Percentiles rank a stretch among this genome's conserved stretches.
Evolutionary conservation across 176 grass and related monocot genomes (phyloP).

Genomic region (Juncus effusus): DNA sequence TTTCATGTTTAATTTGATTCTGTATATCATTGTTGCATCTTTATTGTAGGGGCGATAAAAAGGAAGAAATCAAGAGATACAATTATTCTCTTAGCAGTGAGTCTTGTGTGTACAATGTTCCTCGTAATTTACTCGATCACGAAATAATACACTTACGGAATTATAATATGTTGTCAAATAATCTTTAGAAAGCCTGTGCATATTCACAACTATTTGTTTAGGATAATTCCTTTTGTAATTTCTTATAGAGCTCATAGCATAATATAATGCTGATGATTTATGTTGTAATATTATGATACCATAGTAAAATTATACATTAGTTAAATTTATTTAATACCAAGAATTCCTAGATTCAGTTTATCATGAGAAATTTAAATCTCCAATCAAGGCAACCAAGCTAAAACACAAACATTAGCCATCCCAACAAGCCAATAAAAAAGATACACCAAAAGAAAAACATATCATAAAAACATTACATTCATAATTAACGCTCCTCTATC

Average conservation of each 20-base stretch:
- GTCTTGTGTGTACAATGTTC: conserved; percentile 37
- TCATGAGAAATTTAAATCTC: conserved; percentile 8
- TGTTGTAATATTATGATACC: too few relatives aligned
- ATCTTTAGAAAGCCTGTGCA: too few relatives aligned
- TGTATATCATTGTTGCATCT: conserved; percentile 1
- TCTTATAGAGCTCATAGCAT: too few relatives aligned
- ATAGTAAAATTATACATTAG: background rate
- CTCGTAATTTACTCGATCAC: conserved; percentile 39
- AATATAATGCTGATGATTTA: too few relatives aligned
- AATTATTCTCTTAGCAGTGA: conserved; percentile 35
- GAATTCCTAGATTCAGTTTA: background rate
- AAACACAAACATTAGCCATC: conserved; percentile 1
- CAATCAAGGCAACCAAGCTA: background rate
- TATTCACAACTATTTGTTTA: too few relatives aligned
- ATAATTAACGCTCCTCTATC: background rate
- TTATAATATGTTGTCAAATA: too few relatives aligned
- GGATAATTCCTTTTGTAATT: too few relatives aligned
- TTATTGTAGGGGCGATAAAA: conserved; percentile 38
- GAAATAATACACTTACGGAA: conserved; percentile 22
- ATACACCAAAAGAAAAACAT: conserved; percentile 2
- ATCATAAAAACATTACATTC: background rate
- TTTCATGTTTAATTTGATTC: background rate
- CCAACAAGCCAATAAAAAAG: background rate
- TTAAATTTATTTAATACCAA: background rate
- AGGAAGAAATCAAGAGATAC: conserved; percentile 45